phyloP scores from a whole-genome alignment of 78 protist genomes.

The Dictyostelium intermedium region DNA sequence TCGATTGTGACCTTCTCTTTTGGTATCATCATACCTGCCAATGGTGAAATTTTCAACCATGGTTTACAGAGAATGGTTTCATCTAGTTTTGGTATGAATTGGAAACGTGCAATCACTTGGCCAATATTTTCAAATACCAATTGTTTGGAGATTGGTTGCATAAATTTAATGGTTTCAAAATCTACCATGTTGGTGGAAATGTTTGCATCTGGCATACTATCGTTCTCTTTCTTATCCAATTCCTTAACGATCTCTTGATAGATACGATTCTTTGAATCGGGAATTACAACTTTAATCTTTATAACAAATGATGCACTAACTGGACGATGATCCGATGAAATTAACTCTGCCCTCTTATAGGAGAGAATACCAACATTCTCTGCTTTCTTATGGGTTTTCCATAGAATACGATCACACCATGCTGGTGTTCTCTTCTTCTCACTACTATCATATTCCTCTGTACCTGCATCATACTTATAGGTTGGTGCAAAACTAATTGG shows the following conservation, averaged over 20 bases:
- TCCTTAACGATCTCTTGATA: constrained; percentile 55
- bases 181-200: constrained; percentile 43
- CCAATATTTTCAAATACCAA: constrained; percentile 85
- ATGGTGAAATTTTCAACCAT: constrained; percentile 87
- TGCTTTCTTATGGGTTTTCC: constrained; percentile 74
- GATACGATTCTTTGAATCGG: constrained; percentile 42
- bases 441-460: constrained; percentile 85
- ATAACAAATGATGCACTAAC: constrained; percentile 61
- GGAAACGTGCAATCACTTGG: constrained; percentile 80
- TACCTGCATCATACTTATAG: constrained; percentile 91
- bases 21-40: constrained; percentile 80
- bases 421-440: constrained; percentile 92
- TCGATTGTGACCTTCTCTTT: constrained; percentile 71
- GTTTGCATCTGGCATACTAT: constrained; percentile 79
- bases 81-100: constrained; percentile 86
- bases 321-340: constrained; percentile 92
- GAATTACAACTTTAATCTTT: constrained; percentile 61
- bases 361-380: constrained; percentile 34
- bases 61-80: constrained; percentile 70
- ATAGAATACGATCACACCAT: constrained; percentile 87
- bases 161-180: constrained; percentile 72
- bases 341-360: constrained; percentile 40
- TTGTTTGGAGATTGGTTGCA: constrained; percentile 8
- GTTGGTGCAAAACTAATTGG: constrained; percentile 93
- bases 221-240: constrained; percentile 89